Evolutionary conservation across 1,284 basidiomycete genomes (phyloP), one percentile per base, ranked within the genome.

Genomic region (Pisolithus thermaeus): DNA sequence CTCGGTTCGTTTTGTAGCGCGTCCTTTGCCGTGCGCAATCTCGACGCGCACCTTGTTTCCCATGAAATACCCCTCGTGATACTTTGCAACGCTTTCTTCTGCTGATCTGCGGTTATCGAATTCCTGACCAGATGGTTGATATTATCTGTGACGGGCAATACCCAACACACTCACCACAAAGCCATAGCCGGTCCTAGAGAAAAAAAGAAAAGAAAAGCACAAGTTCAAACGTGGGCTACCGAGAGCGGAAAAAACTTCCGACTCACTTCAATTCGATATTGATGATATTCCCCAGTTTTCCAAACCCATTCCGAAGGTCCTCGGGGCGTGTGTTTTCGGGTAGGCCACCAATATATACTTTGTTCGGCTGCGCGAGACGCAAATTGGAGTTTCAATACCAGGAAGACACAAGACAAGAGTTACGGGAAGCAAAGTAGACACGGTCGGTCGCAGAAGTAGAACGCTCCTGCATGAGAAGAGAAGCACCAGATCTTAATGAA

Each of bases 11-110:
- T 88, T 90, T 9, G 84, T 83, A n/a, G 83, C 83, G 56, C 86
- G 76, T 22, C 87, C 84, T 50, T 89, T 88, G 18, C 88, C 87
- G 67, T 84, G 86, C 41, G 90, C 91, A 14, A 86, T 68, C 65
- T 92, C 90, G 12, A 92, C 90, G 16, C 85, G 82, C 53, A 92
- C 90, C 72, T 89, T 89, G 67, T 89, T 90, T 40, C 90, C 89
- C 87, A 92, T 89, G 65, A 92, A 92, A 55, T 76, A 84, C 2
- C 89, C 89, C 72, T 91, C 88, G 59, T 92, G 78, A 60, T 91
- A 92, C 61, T 90, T 90, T 8, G 83, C 78, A 8, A 92, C 87
- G 55, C 87, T 89, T 66, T 89, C 85, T 64, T 90, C 86, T 4
- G 90, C 89, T 40, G 90, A 84, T 61, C 87, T 83, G 42, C 79